Base-by-base conservation (phyloP, 495 filamentous ascomycete genomes). In the Articulospora tetracladia region DNA sequence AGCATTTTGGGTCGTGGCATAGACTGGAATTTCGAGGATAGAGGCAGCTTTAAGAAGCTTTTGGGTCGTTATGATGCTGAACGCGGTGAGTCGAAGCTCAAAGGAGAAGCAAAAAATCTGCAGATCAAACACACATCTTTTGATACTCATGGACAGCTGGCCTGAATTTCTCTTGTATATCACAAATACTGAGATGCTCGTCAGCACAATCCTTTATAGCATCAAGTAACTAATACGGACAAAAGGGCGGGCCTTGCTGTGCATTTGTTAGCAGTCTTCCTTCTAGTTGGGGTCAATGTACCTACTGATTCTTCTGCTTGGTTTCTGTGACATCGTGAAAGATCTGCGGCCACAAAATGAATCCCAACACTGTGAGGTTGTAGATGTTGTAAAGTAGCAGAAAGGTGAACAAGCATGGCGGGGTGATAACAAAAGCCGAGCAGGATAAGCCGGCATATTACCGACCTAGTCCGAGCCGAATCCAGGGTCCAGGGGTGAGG, bases 111-210 rank as follows among this genome's bases (percentile, higher is more conserved):
- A 67, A 15, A 68, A 72, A 10, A 20, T 44, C n/a, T 44, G 39
- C 39, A n/a, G 8, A 44, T 15, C 17, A 19, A 12, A 56, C 72
- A 51, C 78, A 91, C 88, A 96, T 77, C 68, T 88, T 90, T 49
- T 89, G 77, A 67, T 91, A 97, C 70, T 95, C 86, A 71, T 84
- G 82, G 69, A 98, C 95, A 41, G 83, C 83, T 3, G 77, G 73
- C 46, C 91, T 83, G 77, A 98, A 98, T 70, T 89, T 93, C 63
- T 97, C 93, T 79, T 98, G 94, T 63, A 97, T 81, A 67, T 98
- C 94, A 77, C 94, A 98, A 67, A 98, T 82, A 65, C 93, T 98
- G 66, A 30, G 10, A 3, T 8, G 22, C 32, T 19, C 12, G 26
- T 59, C 47, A 59, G 52, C 47, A 59, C 15, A 11, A 22, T n/a